phyloP scores from a whole-genome alignment of 1,139 yeast species.

The Debaryomycetaceae sp. region DNA sequence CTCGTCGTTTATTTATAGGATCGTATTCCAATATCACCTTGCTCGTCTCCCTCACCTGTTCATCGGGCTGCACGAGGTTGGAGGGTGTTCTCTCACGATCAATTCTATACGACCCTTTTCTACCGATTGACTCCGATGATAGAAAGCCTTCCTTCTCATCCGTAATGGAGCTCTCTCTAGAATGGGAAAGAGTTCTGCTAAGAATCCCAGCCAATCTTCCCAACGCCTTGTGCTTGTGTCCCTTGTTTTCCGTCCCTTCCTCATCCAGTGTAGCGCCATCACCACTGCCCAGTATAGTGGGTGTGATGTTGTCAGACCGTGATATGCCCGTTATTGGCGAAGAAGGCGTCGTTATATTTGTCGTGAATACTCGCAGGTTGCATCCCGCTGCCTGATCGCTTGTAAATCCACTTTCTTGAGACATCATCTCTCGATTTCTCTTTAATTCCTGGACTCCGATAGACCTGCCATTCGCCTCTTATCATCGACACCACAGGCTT shows the following conservation, averaged over 20 bases:
- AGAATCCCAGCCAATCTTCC: constrained; percentile 34
- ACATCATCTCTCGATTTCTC: constrained; percentile 2
- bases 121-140: neutral
- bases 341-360: constrained; percentile 5
- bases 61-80: neutral
- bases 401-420: constrained; percentile 1
- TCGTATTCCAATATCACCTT: constrained; percentile 82
- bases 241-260: constrained; percentile 10
- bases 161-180: constrained; percentile 15
- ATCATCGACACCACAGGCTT: neutral
- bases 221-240: constrained; percentile 23
- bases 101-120: neutral
- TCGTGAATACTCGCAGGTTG: constrained; percentile 1
- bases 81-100: neutral
- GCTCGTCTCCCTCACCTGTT: constrained; percentile 75
- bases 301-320: constrained; percentile 13
- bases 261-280: constrained; percentile 4
- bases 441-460: neutral
- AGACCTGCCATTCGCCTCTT: neutral
- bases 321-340: constrained; percentile 12
- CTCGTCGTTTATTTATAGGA: constrained; percentile 79
- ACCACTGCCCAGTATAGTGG: constrained; percentile 8
- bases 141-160: constrained; percentile 6
- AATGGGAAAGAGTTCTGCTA: constrained; percentile 18
- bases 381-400: constrained; percentile 1